Evolutionary conservation across 306 rosid species (phyloP).

Genomic region (Cucumis melo): DNA sequence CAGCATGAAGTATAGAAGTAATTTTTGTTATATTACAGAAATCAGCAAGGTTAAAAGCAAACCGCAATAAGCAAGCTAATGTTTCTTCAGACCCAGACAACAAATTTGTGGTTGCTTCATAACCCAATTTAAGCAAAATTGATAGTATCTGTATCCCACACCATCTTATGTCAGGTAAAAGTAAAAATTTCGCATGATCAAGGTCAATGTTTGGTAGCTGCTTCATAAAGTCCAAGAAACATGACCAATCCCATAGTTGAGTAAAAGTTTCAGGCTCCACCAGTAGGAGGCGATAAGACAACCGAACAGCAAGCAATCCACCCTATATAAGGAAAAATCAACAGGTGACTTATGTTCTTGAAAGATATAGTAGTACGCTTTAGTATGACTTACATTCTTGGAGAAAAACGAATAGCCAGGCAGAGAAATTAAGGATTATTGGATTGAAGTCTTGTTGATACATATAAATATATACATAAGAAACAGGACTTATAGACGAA

Average conservation of each 20-base stretch:
- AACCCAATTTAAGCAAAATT: conserved; percentile 41
- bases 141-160: conserved; percentile 41
- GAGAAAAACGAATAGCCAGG: not conserved
- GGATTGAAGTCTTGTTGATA: not conserved
- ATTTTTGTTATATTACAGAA: not conserved
- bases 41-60: conserved; percentile 16
- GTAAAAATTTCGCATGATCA: not conserved
- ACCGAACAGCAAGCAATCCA: conserved; percentile 33
- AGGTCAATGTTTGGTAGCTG: conserved; percentile 15
- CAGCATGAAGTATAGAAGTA: not conserved
- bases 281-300: conserved; percentile 62
- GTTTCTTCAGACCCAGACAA: conserved; percentile 35
- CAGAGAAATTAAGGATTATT: not conserved
- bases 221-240: conserved; percentile 37
- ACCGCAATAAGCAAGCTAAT: conserved; percentile 52
- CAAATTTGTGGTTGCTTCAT: conserved; percentile 25
- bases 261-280: conserved; percentile 38
- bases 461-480: not conserved
- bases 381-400: not conserved
- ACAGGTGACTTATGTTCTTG: not conserved
- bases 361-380: not conserved
- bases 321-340: conserved; percentile 17
- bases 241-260: conserved; percentile 73
- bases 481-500: not conserved
- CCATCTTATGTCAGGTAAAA: conserved; percentile 47